A percentile compares a stretch with the other conserved stretches of the same genome.
phyloP scores from a whole-genome alignment of 768 basidiomycete species.

The Chlorophyllum brunneum region DNA sequence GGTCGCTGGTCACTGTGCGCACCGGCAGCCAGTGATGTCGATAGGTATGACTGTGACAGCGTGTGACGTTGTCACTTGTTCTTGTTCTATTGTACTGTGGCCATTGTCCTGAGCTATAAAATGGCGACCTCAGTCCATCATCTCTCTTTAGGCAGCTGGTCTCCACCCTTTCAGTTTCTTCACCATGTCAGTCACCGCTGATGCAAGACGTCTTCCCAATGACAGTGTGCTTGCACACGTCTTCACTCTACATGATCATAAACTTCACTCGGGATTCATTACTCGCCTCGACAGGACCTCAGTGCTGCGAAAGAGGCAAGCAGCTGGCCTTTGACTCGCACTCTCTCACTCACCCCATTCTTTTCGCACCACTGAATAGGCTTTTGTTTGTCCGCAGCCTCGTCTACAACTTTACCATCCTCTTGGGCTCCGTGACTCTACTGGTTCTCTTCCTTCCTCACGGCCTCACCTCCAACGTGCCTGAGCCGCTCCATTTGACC shows the following conservation, averaged over 20 bases:
- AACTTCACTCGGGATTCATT: slow-evolving; percentile 12
- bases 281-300: slow-evolving; percentile 15
- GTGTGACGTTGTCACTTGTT: no score
- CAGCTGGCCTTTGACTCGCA: neutral
- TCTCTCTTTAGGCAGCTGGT: slow-evolving; percentile 10
- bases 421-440: slow-evolving; percentile 18
- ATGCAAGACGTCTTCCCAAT: slow-evolving; percentile 1
- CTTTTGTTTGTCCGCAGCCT: slow-evolving; percentile 23
- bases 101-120: no score
- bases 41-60: neutral
- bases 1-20: neutral
- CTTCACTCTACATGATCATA: slow-evolving; percentile 12
- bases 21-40: neutral
- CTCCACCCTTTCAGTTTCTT: neutral
- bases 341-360: neutral
- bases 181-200: neutral
- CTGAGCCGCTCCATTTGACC: slow-evolving; percentile 17
- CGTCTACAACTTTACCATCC: slow-evolving; percentile 22
- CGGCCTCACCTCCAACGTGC: slow-evolving; percentile 18
- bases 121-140: no score
- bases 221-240: slow-evolving; percentile 5
- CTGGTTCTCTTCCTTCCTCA: slow-evolving; percentile 15
- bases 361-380: slow-evolving; percentile 16
- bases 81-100: neutral
- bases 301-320: slow-evolving; percentile 8